phyloP scores from a whole-genome alignment of 108 stramenopile species.

The Stephanodiscus minutulus region DNA sequence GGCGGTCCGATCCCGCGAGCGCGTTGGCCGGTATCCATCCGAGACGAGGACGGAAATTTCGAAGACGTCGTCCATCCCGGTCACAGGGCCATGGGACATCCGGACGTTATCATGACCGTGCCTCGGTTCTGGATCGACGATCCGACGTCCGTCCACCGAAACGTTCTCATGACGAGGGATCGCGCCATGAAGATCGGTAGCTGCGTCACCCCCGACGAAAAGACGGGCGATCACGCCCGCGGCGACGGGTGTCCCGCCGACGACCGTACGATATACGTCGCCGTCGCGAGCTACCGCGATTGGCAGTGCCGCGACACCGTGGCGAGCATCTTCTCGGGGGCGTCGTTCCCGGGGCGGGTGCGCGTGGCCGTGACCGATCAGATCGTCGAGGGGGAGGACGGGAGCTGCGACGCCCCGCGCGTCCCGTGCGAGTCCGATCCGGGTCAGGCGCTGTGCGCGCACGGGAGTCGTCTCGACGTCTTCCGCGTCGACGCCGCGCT shows the following conservation, averaged over 20 bases:
- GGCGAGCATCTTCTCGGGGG: conserved; percentile 64
- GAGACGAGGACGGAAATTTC: conserved; percentile 61
- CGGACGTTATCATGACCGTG: conserved; percentile 54
- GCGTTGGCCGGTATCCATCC: conserved; percentile 69
- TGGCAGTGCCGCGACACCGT: conserved; percentile 79
- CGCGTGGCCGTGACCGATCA: conserved; percentile 84
- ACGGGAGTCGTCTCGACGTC: conserved; percentile 74
- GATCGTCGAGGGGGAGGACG: conserved; percentile 79
- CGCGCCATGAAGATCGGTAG: conserved; percentile 76
- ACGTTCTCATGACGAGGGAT: conserved; percentile 63
- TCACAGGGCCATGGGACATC: conserved; percentile 53
- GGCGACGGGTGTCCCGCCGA: conserved; percentile 68
- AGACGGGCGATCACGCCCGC: conserved; percentile 54
- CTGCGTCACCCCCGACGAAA: conserved; percentile 63
- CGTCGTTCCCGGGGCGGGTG: conserved; percentile 64
- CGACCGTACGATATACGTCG: conserved; percentile 79
- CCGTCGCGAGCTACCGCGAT: conserved; percentile 82
- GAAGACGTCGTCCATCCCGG: conserved; percentile 75
- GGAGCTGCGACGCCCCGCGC: conserved; percentile 73
- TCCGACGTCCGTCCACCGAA: conserved; percentile 62
- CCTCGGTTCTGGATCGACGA: conserved; percentile 69
- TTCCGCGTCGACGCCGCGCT: conserved; percentile 79
- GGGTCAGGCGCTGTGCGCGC: conserved; percentile 72
- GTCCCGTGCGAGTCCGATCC: conserved; percentile 68
- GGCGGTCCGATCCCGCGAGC: conserved; percentile 40